These are phyloP conservation scores for Suillus decipiens DNA, from an alignment of 768 basidiomycete species.

Conservation along the genomic window DNA sequence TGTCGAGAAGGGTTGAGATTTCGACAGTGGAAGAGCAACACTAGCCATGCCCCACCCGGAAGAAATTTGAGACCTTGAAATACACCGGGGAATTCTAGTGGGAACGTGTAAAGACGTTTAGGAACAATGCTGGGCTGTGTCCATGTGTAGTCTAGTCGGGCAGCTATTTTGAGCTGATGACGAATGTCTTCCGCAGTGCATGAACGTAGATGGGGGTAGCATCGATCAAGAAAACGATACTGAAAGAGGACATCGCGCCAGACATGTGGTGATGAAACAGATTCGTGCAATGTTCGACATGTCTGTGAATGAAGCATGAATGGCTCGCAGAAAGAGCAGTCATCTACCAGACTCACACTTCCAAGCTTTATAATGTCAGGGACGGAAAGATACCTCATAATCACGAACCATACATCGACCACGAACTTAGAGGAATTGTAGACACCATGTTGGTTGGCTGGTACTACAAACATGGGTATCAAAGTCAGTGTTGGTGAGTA, in stretches of 20 bases:
- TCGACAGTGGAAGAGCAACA: constrained; percentile 33
- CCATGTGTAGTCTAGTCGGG: constrained; percentile 7
- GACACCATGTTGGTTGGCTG: neutral
- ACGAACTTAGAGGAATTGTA: constrained; percentile 15
- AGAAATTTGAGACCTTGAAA: constrained; percentile 34
- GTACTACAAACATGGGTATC: neutral
- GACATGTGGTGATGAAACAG: constrained; percentile 27
- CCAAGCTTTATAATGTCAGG: constrained; percentile 26
- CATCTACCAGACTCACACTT: constrained; percentile 22
- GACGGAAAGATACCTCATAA: constrained; percentile 30
- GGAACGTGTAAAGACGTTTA: constrained; percentile 23
- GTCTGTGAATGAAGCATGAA: constrained; percentile 19
- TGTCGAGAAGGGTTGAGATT: constrained; percentile 30
- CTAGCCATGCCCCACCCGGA: constrained; percentile 31
- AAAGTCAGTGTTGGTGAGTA: neutral
- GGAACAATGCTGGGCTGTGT: neutral
- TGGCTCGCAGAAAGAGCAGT: neutral
- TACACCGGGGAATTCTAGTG: constrained; percentile 31
- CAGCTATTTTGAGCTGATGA: constrained; percentile 25
- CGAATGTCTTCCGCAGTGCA: constrained; percentile 24
- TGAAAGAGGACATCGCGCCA: constrained; percentile 26
- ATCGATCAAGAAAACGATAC: constrained; percentile 26
- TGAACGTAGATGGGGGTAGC: constrained; percentile 27
- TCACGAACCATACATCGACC: constrained; percentile 30
- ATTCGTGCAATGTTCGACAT: constrained; percentile 25